Evolutionary conservation across 495 filamentous ascomycete genomes (phyloP), one percentile per base, ranked within the genome.

Genomic region (Podospora pseudopauciseta): DNA sequence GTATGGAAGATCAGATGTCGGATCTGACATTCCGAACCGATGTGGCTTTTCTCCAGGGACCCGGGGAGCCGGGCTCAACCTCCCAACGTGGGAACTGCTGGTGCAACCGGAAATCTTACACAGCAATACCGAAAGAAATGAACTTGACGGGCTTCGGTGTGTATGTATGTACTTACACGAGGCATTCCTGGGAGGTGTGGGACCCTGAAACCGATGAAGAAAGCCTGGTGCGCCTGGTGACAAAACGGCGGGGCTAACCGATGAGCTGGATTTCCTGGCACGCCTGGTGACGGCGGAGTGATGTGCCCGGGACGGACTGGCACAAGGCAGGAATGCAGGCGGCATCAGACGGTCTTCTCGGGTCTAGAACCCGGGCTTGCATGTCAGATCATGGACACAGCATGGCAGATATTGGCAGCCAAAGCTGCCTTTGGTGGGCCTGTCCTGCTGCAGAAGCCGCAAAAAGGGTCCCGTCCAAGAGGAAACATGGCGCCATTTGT

Each of bases 341-440:
- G 23, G 23, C 55, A 20, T 18, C 19, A 67, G 70, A 63, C 71
- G 69, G 73, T 72, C 74, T 71, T 65, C 16, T 61, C 20, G 27
- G 71, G 58, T 72, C 74, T 75, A 69, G 74, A 73, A 70, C 73
- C 9, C 34, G 7, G 20, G 59, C 26, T 27, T 66, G 18, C 55
- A 27, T 70, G 64, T 65, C 63, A 70, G 60, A 73, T 73, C 73
- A 74, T 70, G 74, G 74, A 26, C 39, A 65, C 64, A 59, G 39
- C 54, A 58, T 58, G 55, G 55, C 55, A 62, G 18, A 15, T 6
- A 26, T 19, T 15, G 23, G 27, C 6, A 58, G 27, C 5, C 26
- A n/a, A n/a, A 39, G 20, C 63, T 4, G 55, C 55, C 4, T 20
- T 5, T 58, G 61, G 61, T 63, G 61, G 61, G 34, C 34, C 61